A percentile compares a stretch with the other conserved stretches of the same genome.
phyloP scores from a whole-genome alignment of 2,329 filamentous ascomycete genomes.

The Cladosporium cucumerinum region DNA sequence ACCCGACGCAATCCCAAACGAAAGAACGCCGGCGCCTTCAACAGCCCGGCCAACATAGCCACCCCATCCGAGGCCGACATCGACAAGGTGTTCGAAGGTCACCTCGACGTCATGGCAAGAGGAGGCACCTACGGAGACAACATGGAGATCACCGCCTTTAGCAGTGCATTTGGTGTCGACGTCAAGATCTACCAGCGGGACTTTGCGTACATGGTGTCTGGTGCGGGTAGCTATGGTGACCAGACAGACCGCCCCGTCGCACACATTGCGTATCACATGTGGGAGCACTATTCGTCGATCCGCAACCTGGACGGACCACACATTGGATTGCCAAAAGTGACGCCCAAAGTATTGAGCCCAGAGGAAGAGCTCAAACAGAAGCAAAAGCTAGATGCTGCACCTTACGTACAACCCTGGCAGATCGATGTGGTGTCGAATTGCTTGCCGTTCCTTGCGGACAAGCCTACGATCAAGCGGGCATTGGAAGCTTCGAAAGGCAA shows the following conservation, averaged over 20 bases:
- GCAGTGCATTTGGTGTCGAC: slow-evolving; percentile 58
- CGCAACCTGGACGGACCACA: slow-evolving; percentile 59
- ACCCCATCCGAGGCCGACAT: slow-evolving; percentile 53
- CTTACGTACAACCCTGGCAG: slow-evolving; percentile 51
- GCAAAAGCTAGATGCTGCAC: slow-evolving; percentile 37
- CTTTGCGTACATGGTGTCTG: slow-evolving; percentile 50
- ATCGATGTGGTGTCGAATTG: slow-evolving; percentile 52
- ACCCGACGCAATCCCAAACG: slow-evolving; percentile 58
- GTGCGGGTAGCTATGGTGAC: slow-evolving; percentile 33
- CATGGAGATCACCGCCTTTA: slow-evolving; percentile 65
- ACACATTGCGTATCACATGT: slow-evolving; percentile 51
- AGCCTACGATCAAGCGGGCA: slow-evolving; percentile 50
- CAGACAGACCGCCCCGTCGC: slow-evolving; percentile 37
- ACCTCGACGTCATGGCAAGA: slow-evolving; percentile 59
- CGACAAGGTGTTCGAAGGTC: slow-evolving; percentile 51
- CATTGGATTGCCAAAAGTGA: slow-evolving; percentile 52
- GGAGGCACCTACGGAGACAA: slow-evolving; percentile 64
- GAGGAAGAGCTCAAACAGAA: slow-evolving; percentile 41
- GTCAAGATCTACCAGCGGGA: slow-evolving; percentile 60
- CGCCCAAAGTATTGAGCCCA: slow-evolving; percentile 35
- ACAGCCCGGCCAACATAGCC: slow-evolving; percentile 45
- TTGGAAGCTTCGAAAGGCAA: slow-evolving; percentile 54
- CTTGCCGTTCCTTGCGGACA: slow-evolving; percentile 50
- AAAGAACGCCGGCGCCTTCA: slow-evolving; percentile 50
- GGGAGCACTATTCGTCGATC: slow-evolving; percentile 66